Percentiles rank a stretch among this genome's conserved stretches.
Evolutionary conservation across 2,329 filamentous ascomycete genomes (phyloP).

Genomic region (Calonectria pteridis): DNA sequence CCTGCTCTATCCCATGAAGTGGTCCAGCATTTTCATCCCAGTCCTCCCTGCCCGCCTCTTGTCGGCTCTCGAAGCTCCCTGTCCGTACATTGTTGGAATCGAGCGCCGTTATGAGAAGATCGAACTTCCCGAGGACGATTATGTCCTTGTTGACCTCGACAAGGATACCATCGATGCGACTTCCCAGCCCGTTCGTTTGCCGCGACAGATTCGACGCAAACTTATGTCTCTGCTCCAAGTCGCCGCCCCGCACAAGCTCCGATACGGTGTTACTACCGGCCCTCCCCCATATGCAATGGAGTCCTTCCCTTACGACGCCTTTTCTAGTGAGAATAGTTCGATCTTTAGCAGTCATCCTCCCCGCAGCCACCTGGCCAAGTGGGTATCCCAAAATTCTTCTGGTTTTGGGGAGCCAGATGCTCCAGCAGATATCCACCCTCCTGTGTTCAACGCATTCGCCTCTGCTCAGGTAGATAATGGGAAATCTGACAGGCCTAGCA

Average conservation of each 20-base stretch:
- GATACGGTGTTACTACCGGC: slow-evolving; percentile 87
- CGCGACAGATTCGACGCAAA: slow-evolving; percentile 90
- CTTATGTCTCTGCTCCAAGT: slow-evolving; percentile 88
- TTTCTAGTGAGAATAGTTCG: slow-evolving; percentile 86
- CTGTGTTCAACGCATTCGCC: slow-evolving; percentile 92
- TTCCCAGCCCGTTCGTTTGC: slow-evolving; percentile 80
- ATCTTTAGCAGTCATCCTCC: slow-evolving; percentile 81
- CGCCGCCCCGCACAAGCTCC: slow-evolving; percentile 89
- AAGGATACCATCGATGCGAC: slow-evolving; percentile 91
- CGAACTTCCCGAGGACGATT: slow-evolving; percentile 93
- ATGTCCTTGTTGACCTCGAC: slow-evolving; percentile 94
- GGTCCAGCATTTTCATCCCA: slow-evolving; percentile 95
- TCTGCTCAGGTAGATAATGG: slow-evolving; percentile 77
- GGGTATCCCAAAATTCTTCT: slow-evolving; percentile 89
- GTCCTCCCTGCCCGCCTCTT: slow-evolving; percentile 88
- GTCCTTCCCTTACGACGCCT: slow-evolving; percentile 90
- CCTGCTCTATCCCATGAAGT: slow-evolving; percentile 89
- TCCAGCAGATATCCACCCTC: slow-evolving; percentile 63
- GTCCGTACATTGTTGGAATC: slow-evolving; percentile 96
- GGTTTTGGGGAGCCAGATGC: slow-evolving; percentile 81
- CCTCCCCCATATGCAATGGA: slow-evolving; percentile 94
- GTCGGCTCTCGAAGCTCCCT: slow-evolving; percentile 92
- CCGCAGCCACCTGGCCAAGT: slow-evolving; percentile 82
- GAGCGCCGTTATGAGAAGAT: slow-evolving; percentile 90
- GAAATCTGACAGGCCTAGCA: slow-evolving; percentile 81